These are phyloP conservation scores for Torulaspora franciscae DNA, from an alignment of 805 yeast genomes.

Conservation along the genomic window DNA sequence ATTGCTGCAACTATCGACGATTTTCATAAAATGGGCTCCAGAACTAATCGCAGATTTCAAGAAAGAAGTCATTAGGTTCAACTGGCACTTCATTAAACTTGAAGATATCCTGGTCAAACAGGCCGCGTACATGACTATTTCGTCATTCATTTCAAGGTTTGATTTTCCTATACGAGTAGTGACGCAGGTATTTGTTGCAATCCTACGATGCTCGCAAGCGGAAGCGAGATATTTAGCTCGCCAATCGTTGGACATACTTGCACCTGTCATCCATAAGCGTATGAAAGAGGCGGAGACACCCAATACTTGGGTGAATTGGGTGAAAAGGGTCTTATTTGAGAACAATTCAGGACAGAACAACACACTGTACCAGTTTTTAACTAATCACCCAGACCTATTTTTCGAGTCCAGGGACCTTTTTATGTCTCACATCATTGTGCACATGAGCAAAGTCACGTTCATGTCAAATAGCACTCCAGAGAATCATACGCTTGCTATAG, in stretches of 20 bases:
- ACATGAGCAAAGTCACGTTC: conserved; percentile 85
- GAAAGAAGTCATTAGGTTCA: conserved; percentile 85
- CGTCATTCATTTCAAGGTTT: conserved; percentile 78
- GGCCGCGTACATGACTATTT: conserved; percentile 84
- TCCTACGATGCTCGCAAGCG: conserved; percentile 74
- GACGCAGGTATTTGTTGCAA: conserved; percentile 86
- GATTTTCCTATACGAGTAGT: conserved; percentile 88
- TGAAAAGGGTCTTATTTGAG: conserved; percentile 84
- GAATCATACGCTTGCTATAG: conserved; percentile 81
- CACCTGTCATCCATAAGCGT: conserved; percentile 76
- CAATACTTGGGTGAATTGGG: conserved; percentile 84
- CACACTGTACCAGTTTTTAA: conserved; percentile 83
- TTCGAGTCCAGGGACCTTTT: conserved; percentile 84
- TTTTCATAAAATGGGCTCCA: conserved; percentile 67
- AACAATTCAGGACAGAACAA: conserved; percentile 83
- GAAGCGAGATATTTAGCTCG: conserved; percentile 80
- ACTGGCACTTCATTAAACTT: conserved; percentile 87
- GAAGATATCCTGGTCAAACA: conserved; percentile 88
- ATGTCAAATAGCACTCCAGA: conserved; percentile 73
- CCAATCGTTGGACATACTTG: conserved; percentile 81
- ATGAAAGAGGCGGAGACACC: conserved; percentile 48
- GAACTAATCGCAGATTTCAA: conserved; percentile 51
- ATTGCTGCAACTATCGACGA: conserved; percentile 73
- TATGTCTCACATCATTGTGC: conserved; percentile 80
- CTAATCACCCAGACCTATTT: conserved; percentile 78